Evolutionary conservation across 1,284 basidiomycete genomes (phyloP), one percentile per base, ranked within the genome.

Genomic region (Hemileia vastatrix): DNA sequence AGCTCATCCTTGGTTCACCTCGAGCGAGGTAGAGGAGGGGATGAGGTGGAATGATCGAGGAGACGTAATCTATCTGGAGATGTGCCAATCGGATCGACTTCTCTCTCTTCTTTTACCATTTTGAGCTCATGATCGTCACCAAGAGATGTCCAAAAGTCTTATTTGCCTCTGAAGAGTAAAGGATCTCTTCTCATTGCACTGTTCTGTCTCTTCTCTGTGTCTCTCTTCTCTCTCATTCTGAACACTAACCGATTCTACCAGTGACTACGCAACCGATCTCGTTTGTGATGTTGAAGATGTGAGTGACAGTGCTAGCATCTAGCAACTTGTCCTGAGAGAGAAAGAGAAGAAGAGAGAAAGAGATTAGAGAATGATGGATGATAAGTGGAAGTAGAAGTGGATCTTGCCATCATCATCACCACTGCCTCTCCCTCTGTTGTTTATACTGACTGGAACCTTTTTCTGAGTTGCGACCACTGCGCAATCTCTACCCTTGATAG

Each of bases 211-310:
- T 40, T 40, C 15, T 15, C 8, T 40, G 9, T 40, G 8, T 40
- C 36, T 15, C 8, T 40, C 36, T 40, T 15, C 27, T 27, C 27
- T 27, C 27, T 27, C 27, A 27, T 9, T 40, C 36, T 40, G 15
- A 40, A 11, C 6, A 66, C 62, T 18, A 21, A 68, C 67, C 66
- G 52, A 69, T 68, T 24, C 72, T 68, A 40, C 74, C 74, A 19
- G 74, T 76, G 65, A 76, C 70, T 55, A 76, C 73, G 64, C 74
- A 76, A 3, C 74, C 74, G 43, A 76, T 74, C 56, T 74, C 70
- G 6, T 69, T 67, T 4, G 74, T 76, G 40, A 76, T 66, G 65
- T 67, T 67, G 58, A 74, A 76, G 64, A 76, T 74, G 69, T 74
- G 71, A 57, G 74, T 72, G n/a, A 76, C 73, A 27, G 67, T 71